Base-by-base conservation (phyloP, 2,329 filamentous ascomycete species). In the Paecilomyces dactylethromorphus region DNA sequence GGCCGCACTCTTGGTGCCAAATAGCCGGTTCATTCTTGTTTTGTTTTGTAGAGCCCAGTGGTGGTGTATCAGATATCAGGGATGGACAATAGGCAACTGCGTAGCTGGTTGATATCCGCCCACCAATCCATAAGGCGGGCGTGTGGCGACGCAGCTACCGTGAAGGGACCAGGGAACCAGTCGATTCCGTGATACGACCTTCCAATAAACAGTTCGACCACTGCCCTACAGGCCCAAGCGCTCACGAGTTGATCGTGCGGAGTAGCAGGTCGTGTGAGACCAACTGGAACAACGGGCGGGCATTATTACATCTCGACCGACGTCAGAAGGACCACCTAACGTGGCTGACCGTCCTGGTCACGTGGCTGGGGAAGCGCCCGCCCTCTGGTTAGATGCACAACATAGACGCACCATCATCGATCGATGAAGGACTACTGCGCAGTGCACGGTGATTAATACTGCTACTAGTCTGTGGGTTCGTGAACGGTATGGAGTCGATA, bases 21-120 rank as follows among this genome's bases (percentile, higher is more conserved):
- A 99, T 67, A 99, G 84, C 68, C 94, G 90, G 76, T 99, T 97
- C 94, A 99, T 97, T 63, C 58, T 81, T 76, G 62, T 56, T 54
- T 24, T 24, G n/a, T n/a, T 8, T 10, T 49, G 39, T 24, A 32
- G 2, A 24, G 26, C 55, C 12, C 24, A 3, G 45, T 29, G 31
- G 5, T 33, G 33, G 3, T 18, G 55, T 52, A 55, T 11, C 18
- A 39, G 50, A 22, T 52, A 52, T 52, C 21, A 13, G 29, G 21
- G 22, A 52, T 29, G 50, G 50, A 29, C 24, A n/a, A n/a, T 52
- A 52, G 50, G 50, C 50, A 52, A 21, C 50, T 52, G 50, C 22
- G 50, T 13, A 35, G 53, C 59, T 29, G 51, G 56, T 35, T 39
- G 53, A 29, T 56, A 35, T n/a, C 56, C 26, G 45, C 39, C 39